Conservation (phyloP, 495 filamentous ascomycete genomes). For the Pseudotulostoma volvatum region DNA sequence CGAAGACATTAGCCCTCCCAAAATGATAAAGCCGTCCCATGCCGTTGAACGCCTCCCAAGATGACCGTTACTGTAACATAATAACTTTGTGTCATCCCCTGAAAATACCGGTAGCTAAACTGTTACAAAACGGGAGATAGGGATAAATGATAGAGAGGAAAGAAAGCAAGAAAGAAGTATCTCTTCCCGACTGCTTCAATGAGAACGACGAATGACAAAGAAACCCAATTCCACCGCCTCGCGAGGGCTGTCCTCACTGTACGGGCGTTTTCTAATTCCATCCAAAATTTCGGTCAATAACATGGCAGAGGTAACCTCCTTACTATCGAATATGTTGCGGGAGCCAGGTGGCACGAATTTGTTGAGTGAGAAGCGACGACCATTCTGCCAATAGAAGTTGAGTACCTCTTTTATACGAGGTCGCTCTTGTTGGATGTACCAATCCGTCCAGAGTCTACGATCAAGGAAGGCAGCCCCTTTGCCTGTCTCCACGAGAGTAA, state of each 20-base stretch:
- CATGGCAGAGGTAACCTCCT: conserved; percentile 35
- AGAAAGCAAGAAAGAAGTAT: too few species aligned
- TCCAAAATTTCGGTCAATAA: conserved; percentile 48
- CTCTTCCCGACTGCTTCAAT: too few species aligned
- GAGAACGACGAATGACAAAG: conserved; percentile 41
- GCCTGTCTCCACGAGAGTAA: conserved; percentile 34
- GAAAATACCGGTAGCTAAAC: too few species aligned
- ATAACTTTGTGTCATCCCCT: too few species aligned
- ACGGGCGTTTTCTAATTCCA: conserved; percentile 36
- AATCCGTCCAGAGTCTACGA: conserved; percentile 46
- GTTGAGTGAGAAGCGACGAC: conserved; percentile 16
- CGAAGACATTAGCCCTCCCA: too few species aligned
- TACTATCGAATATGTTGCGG: conserved; percentile 17
- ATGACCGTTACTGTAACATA: too few species aligned
- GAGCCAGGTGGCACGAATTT: conserved; percentile 14
- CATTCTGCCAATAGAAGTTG: conserved; percentile 39
- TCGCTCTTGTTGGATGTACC: conserved; percentile 58
- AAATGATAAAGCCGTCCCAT: too few species aligned
- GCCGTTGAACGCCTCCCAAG: too few species aligned
- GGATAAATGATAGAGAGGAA: too few species aligned
- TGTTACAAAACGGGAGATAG: too few species aligned
- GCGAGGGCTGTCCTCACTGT: conserved; percentile 25
- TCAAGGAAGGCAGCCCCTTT: conserved; percentile 37
- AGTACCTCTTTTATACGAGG: conserved; percentile 46
- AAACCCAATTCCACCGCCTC: conserved; percentile 45